These are phyloP conservation scores for Melastoma candidum DNA, from an alignment of 441 rosid species.

Conservation along the genomic window DNA sequence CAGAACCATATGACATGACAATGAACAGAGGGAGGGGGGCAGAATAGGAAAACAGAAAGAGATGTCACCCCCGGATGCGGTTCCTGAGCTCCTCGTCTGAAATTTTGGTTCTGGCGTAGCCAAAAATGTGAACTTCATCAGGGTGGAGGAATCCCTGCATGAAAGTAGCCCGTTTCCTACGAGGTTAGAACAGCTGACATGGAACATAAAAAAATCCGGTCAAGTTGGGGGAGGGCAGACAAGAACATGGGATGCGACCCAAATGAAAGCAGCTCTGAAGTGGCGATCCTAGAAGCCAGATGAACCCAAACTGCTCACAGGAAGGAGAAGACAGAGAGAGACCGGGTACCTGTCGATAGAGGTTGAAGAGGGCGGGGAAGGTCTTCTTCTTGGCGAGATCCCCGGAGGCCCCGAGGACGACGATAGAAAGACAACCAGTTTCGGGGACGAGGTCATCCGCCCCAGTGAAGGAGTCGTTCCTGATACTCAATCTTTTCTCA, in stretches of 20 bases:
- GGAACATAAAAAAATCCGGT: not conserved
- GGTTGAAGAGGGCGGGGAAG: slow-evolving; percentile 91
- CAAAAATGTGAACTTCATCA: slow-evolving; percentile 84
- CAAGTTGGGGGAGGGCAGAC: too few species aligned
- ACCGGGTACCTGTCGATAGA: slow-evolving; percentile 59
- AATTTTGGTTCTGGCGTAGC: slow-evolving; percentile 89
- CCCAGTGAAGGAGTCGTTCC: slow-evolving; percentile 35
- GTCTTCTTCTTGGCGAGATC: slow-evolving; percentile 99
- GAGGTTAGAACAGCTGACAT: not conserved
- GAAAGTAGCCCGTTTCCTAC: slow-evolving; percentile 5
- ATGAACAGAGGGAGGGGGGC: not conserved
- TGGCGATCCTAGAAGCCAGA: too few species aligned
- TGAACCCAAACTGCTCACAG: too few species aligned
- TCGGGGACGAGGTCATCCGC: slow-evolving; percentile 41
- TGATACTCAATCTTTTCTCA: slow-evolving; percentile 51
- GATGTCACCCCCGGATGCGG: slow-evolving; percentile 63
- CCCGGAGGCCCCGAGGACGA: slow-evolving; percentile 96
- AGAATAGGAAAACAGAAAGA: slow-evolving; percentile 3
- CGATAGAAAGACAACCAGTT: slow-evolving; percentile 76
- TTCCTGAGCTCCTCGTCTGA: slow-evolving; percentile 67
- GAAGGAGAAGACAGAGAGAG: too few species aligned
- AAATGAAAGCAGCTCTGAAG: too few species aligned
- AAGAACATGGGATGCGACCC: too few species aligned
- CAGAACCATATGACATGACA: too few species aligned
- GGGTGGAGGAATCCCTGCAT: slow-evolving; percentile 68